Percentiles rank a stretch among this genome's conserved stretches.
Evolutionary conservation across 441 rosid species (phyloP).

Genomic region (Populus hybrid): DNA sequence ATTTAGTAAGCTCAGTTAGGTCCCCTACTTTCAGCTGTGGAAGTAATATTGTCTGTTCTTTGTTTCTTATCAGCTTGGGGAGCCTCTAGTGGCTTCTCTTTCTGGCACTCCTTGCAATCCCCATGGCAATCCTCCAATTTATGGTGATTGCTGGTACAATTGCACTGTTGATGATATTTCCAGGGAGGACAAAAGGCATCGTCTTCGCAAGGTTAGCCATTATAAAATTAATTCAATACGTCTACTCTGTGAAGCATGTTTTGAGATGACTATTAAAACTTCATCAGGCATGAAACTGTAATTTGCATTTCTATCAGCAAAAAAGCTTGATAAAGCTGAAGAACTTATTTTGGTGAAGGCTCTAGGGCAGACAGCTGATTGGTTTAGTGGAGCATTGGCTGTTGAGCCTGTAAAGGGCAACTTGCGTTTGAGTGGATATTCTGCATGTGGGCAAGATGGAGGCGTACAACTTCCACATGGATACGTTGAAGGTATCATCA

Average conservation of each 20-base stretch:
- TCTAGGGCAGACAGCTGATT: slow-evolving; percentile 90
- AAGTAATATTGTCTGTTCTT: slow-evolving; percentile 21
- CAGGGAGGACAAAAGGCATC: slow-evolving; percentile 79
- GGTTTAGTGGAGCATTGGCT: slow-evolving; percentile 92
- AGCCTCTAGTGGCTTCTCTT: slow-evolving; percentile 59
- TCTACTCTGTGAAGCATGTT: not conserved
- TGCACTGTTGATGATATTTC: slow-evolving; percentile 93
- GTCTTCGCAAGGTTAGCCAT: slow-evolving; percentile 73
- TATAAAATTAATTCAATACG: not conserved
- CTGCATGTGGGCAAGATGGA: slow-evolving; percentile 99
- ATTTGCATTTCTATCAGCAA: not conserved
- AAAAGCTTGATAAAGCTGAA: not conserved
- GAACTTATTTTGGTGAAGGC: slow-evolving; percentile 55
- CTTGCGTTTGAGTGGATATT: slow-evolving; percentile 94
- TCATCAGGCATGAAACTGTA: not conserved
- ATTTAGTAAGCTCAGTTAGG: slow-evolving; percentile 6
- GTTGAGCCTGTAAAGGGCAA: slow-evolving; percentile 99
- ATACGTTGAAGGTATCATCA: slow-evolving; percentile 80
- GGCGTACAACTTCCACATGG: slow-evolving; percentile 97
- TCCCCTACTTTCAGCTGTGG: not conserved
- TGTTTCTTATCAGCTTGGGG: slow-evolving; percentile 68
- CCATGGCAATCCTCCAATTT: slow-evolving; percentile 70
- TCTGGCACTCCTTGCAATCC: slow-evolving; percentile 76
- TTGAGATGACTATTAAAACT: not conserved
- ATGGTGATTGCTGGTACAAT: slow-evolving; percentile 97